Base-by-base conservation (phyloP, 306 rosid genomes). In the Coriaria nepalensis region DNA sequence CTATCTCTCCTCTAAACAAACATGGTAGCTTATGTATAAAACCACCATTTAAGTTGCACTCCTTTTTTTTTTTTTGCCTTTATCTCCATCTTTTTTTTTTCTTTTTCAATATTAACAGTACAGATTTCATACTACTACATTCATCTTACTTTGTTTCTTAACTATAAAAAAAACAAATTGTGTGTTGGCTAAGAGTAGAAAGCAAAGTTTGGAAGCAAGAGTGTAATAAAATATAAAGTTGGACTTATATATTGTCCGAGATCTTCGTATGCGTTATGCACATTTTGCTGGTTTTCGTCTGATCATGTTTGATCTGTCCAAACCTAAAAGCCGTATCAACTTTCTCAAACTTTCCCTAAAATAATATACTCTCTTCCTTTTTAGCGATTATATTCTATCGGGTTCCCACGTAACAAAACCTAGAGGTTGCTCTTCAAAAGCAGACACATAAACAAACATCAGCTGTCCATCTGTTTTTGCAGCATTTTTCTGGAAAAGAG, bases 181-280 rank as follows among this genome's bases (percentile, higher is more conserved):
- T 41, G 6, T 4, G 12, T 45, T 10, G 7, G 5, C 33, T 45
- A n/a, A 29, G 49, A n/a, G 45, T 43, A 52, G 56, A 48, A 50
- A 46, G 39, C 63, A 51, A 60, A 59, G 50, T 60, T 4, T 45
- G 15, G 2, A 20, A 10, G 48, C 14, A 29, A 4, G 41, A 45
- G 49, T 45, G 32, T 20, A 20, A 20, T 1, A 20, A 40, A 13
- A 58, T 57, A 35, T 59, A 9, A 35, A 54, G 50, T 44, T 50
- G 66, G 71, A 1, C 15, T 14, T n/a, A n/a, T n/a, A n/a, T n/a
- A 64, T 56, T 62, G 64, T 64, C 68, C 73, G 68, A 78, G 73
- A 73, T 86, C 74, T 73, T 73, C 55, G 77, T 45, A 37, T 43
- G 37, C 33, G 59, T 52, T 50, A 52, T 39, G 14, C 40, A 20